Conservation (phyloP, 441 rosid species). For the Erodium texanum region DNA sequence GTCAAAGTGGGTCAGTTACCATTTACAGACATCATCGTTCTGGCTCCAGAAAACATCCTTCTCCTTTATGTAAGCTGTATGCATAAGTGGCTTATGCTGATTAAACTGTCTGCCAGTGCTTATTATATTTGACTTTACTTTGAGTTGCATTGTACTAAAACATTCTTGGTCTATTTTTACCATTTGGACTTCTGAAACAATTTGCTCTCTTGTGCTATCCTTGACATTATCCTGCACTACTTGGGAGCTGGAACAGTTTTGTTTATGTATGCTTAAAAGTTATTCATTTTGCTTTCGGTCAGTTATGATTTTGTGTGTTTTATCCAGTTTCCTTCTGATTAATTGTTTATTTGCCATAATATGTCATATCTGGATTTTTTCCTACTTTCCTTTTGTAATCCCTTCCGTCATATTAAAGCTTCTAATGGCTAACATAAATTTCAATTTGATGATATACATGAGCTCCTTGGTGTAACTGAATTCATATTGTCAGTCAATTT, state of each 20-base stretch:
- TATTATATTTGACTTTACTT: slow-evolving; percentile 1
- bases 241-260: neutral
- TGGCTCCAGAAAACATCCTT: slow-evolving; percentile 75
- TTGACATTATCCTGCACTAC: neutral
- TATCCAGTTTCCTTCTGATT: neutral
- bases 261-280: neutral
- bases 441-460: neutral
- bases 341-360: neutral
- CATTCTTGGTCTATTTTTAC: neutral
- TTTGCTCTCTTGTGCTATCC: neutral
- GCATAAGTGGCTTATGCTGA: slow-evolving; percentile 12
- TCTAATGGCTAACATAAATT: neutral
- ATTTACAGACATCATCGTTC: slow-evolving; percentile 62
- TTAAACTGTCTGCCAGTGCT: slow-evolving; percentile 4
- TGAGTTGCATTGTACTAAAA: neutral
- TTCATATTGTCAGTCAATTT: neutral
- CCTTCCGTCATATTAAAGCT: neutral
- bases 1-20: slow-evolving; percentile 62
- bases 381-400: neutral
- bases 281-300: neutral
- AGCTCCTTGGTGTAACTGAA: neutral
- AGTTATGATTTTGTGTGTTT: neutral
- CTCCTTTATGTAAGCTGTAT: slow-evolving; percentile 74
- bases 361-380: neutral
- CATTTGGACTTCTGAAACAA: neutral